phyloP scores from a whole-genome alignment of 352 stramenopile genomes.

The Phytophthora kernoviae region DNA sequence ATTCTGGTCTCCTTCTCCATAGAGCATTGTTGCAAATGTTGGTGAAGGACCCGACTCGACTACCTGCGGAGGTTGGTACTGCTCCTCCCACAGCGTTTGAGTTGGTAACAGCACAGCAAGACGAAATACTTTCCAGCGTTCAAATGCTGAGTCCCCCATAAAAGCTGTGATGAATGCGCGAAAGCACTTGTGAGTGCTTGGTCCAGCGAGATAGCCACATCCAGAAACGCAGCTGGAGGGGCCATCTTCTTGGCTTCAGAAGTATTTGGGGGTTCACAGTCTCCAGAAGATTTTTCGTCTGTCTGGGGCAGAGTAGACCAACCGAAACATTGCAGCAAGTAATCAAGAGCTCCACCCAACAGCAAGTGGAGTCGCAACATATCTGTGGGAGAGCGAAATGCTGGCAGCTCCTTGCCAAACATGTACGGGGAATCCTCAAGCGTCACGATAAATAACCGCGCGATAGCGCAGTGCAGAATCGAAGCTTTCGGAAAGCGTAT shows the following conservation, averaged over 20 bases:
- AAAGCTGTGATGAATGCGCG: constrained; percentile 60
- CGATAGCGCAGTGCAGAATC: constrained; percentile 70
- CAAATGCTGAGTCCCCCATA: constrained; percentile 35
- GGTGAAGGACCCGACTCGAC: constrained; percentile 21
- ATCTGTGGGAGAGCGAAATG: constrained; percentile 57
- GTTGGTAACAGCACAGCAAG: constrained; percentile 51
- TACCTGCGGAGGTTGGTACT: constrained; percentile 35
- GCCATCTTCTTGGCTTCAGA: constrained; percentile 3
- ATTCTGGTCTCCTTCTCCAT: constrained; percentile 16
- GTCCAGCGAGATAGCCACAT: constrained; percentile 79
- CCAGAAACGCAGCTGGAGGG: constrained; percentile 60
- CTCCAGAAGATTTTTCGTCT: constrained; percentile 2
- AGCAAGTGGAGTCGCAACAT: constrained; percentile 61
- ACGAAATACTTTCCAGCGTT: constrained; percentile 61
- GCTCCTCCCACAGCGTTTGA: constrained; percentile 72
- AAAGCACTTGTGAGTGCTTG: constrained; percentile 67
- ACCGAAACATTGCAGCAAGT: constrained; percentile 48
- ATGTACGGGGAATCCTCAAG: constrained; percentile 82
- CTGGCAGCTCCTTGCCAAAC: constrained; percentile 78
- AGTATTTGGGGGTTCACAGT: not conserved
- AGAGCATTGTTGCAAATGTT: constrained; percentile 20
- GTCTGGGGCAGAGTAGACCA: constrained; percentile 9
- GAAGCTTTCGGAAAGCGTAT: constrained; percentile 90
- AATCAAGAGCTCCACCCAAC: constrained; percentile 47
- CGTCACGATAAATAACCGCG: constrained; percentile 74